Conservation (phyloP, 441 rosid genomes). For the Pelargonium myrrhifolium region DNA sequence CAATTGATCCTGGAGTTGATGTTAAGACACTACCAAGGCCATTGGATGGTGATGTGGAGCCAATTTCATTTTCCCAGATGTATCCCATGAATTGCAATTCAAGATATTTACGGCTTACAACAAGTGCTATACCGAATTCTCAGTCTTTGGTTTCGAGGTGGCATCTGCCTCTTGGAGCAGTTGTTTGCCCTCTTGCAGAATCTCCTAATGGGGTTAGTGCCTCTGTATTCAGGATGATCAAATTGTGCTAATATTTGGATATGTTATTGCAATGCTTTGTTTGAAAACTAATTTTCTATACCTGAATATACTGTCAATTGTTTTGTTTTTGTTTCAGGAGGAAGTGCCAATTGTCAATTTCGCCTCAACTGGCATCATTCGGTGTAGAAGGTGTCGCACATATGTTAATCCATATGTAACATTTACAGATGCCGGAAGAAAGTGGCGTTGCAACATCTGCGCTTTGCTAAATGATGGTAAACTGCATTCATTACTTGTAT, state of each 20-base stretch:
- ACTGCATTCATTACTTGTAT: background rate
- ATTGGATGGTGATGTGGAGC: constrained; percentile 80
- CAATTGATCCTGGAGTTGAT: constrained; percentile 76
- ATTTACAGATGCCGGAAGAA: constrained; percentile 92
- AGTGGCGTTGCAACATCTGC: constrained; percentile 98
- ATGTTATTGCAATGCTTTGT: constrained; percentile 10
- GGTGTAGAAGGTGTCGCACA: constrained; percentile 97
- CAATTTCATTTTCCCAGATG: constrained; percentile 48
- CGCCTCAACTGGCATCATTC: constrained; percentile 72
- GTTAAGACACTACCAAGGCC: constrained; percentile 79
- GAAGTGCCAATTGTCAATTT: constrained; percentile 91
- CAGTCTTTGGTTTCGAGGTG: constrained; percentile 90
- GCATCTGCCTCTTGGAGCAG: constrained; percentile 98
- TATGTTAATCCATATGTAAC: constrained; percentile 89
- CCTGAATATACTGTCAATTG: constrained; percentile 11
- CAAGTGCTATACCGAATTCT: constrained; percentile 85
- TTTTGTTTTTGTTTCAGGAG: constrained; percentile 48
- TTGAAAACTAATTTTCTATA: constrained; percentile 19
- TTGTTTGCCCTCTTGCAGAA: constrained; percentile 98
- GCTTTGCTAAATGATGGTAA: constrained; percentile 88
- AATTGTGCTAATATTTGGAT: constrained; percentile 13
- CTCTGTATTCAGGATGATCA: constrained; percentile 12
- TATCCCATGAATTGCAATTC: constrained; percentile 77
- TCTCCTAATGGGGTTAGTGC: constrained; percentile 83
- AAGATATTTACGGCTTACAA: constrained; percentile 79